Base-by-base conservation (phyloP, 495 filamentous ascomycete species). In the Hyaloscypha finlandica region DNA sequence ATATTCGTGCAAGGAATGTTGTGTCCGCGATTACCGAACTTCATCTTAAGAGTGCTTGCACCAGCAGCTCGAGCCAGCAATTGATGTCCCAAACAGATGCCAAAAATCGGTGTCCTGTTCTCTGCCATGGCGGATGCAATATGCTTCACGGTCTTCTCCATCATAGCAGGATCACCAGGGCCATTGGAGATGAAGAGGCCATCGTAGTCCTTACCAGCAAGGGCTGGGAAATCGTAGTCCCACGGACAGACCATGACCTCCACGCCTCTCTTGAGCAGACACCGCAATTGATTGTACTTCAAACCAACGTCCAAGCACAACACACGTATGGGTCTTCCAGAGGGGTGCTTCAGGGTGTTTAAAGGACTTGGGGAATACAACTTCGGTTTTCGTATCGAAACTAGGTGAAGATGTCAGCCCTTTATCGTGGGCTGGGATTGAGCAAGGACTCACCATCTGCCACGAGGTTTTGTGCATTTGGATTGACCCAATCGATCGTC, bases 151-250 rank as follows among this genome's bases (percentile, higher is more conserved):
- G 95, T 96, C 20, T 79, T 79, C 4, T 86, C 82, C 78, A 97
- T 83, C 67, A 91, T 89, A 6, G 96, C 89, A 39, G 95, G 95
- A 75, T 99, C 95, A 79, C 95, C 95, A 32, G 95, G 95, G 61
- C 95, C 95, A 80, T 99, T 99, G 56, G 93, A 97, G 67, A 99
- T 90, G 78, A 99, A 99, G 22, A 99, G 84, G 75, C 95, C 95
- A 77, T 98, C 95, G 74, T 96, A 97, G 64, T 94, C 86, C 66
- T 91, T 86, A 57, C 88, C 89, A 48, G 86, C 88, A 48, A 89
- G 85, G 45, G 77, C 77, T 59, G 88, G 84, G 80, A 99, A 95
- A 76, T 97, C 89, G 74, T 97, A 93, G 75, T 97, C 88, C 93
- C 93, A 97, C 12, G 95, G 95, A 39, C 96, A 93, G 55, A 97